phyloP scores from a whole-genome alignment of 306 rosid species.

The Alnus glutinosa region DNA sequence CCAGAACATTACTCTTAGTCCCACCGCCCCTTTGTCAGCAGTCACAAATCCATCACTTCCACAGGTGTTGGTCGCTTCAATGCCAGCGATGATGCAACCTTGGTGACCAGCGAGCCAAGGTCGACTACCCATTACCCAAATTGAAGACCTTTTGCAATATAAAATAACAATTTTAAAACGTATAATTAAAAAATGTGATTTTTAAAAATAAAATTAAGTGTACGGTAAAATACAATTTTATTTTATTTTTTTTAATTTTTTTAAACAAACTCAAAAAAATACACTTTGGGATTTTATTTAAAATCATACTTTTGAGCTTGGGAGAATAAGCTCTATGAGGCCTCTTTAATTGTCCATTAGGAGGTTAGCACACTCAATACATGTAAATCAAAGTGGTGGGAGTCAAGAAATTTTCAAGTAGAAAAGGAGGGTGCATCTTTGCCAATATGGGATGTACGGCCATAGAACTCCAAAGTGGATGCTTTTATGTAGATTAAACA shows the following conservation, averaged over 20 bases:
- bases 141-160: not conserved
- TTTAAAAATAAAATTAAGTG: no score
- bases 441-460: not conserved
- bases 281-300: no score
- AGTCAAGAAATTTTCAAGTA: not conserved
- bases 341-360: not conserved
- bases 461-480: not conserved
- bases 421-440: not conserved
- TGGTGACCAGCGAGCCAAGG: slow-evolving; percentile 15
- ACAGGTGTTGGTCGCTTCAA: slow-evolving; percentile 16
- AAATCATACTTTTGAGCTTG: no score
- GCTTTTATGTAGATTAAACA: not conserved
- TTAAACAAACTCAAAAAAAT: no score
- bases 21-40: not conserved
- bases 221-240: no score
- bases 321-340: no score
- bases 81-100: slow-evolving; percentile 7
- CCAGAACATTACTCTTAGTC: not conserved
- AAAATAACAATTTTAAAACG: no score
- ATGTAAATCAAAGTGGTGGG: not conserved
- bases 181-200: no score
- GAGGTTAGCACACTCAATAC: not conserved
- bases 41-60: slow-evolving; percentile 25
- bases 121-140: not conserved
- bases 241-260: no score